Conservation (phyloP, 2,329 filamentous ascomycete species). For the Sordariomycetes sp. region DNA sequence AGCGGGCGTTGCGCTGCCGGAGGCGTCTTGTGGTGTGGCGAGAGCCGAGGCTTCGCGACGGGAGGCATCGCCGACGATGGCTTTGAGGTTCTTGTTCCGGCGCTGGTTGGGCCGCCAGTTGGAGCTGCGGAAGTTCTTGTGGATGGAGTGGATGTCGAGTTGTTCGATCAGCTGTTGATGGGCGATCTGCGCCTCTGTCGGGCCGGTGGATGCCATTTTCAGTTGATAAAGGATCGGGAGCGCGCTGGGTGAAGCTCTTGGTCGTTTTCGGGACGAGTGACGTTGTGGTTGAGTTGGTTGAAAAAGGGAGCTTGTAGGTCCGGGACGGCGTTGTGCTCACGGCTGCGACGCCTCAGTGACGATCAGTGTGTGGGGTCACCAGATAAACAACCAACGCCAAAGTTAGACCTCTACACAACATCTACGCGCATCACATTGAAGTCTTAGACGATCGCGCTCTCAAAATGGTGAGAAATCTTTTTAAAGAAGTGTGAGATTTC, state of each 20-base stretch:
- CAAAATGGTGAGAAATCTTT: too few relatives aligned
- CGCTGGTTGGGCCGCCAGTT: slow-evolving; percentile 89
- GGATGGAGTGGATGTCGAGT: slow-evolving; percentile 80
- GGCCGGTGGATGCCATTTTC: slow-evolving; percentile 11
- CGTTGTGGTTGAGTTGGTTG: not conserved
- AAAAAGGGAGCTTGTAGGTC: too few relatives aligned
- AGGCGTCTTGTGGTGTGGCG: slow-evolving; percentile 67
- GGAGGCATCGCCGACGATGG: slow-evolving; percentile 82
- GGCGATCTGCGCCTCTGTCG: slow-evolving; percentile 64
- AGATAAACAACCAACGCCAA: not conserved
- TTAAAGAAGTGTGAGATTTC: too few relatives aligned
- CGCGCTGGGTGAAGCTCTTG: too few relatives aligned
- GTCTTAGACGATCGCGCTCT: too few relatives aligned
- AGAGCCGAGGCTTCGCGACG: slow-evolving; percentile 83
- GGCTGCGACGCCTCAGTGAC: too few relatives aligned
- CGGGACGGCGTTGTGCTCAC: too few relatives aligned
- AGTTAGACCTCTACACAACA: too few relatives aligned
- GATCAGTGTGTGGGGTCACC: not conserved
- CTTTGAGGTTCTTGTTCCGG: slow-evolving; percentile 98
- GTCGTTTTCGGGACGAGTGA: not conserved
- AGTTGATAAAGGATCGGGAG: too few relatives aligned
- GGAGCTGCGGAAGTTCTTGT: slow-evolving; percentile 83
- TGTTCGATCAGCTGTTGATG: slow-evolving; percentile 82
- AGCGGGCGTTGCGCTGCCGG: slow-evolving; percentile 62
- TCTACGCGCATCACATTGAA: too few relatives aligned